Percentiles rank a stretch among this genome's conserved stretches.
These are phyloP conservation scores for Penicillium digitatum DNA, from an alignment of 2,329 filamentous ascomycete species.

Conservation along the genomic window DNA sequence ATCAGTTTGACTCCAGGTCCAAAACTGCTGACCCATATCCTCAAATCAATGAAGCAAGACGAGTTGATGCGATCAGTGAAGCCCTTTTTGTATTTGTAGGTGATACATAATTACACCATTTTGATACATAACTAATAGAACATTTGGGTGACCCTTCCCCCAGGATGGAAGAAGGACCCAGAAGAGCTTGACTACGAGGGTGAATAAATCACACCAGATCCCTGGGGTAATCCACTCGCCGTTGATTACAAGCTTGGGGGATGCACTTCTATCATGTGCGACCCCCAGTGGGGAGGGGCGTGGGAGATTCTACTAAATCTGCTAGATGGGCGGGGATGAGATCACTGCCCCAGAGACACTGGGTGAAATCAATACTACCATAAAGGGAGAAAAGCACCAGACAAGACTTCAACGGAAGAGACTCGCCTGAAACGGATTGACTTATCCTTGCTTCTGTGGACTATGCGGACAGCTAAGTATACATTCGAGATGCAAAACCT, in stretches of 20 bases:
- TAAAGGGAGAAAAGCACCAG: neutral
- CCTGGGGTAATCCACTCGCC: neutral
- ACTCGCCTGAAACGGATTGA: neutral
- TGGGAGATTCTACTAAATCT: neutral
- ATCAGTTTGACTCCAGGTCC: neutral
- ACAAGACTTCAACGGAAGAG: neutral
- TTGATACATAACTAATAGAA: neutral
- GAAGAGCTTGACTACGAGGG: constrained; percentile 6
- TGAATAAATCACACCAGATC: neutral
- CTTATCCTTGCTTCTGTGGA: too few relatives aligned
- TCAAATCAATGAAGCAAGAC: neutral
- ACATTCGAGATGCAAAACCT: neutral
- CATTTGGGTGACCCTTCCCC: neutral
- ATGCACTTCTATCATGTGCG: constrained; percentile 4
- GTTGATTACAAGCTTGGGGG: neutral
- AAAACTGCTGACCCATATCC: neutral
- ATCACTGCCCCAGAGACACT: neutral
- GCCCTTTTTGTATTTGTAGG: too few relatives aligned
- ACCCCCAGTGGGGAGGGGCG: neutral
- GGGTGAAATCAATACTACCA: neutral
- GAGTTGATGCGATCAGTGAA: too few relatives aligned
- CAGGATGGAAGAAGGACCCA: neutral
- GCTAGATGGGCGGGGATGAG: neutral
- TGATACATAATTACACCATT: too few relatives aligned
- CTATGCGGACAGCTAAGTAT: too few relatives aligned